These are phyloP conservation scores for Rubus idaeus DNA, from an alignment of 306 rosid genomes.

Conservation along the genomic window DNA sequence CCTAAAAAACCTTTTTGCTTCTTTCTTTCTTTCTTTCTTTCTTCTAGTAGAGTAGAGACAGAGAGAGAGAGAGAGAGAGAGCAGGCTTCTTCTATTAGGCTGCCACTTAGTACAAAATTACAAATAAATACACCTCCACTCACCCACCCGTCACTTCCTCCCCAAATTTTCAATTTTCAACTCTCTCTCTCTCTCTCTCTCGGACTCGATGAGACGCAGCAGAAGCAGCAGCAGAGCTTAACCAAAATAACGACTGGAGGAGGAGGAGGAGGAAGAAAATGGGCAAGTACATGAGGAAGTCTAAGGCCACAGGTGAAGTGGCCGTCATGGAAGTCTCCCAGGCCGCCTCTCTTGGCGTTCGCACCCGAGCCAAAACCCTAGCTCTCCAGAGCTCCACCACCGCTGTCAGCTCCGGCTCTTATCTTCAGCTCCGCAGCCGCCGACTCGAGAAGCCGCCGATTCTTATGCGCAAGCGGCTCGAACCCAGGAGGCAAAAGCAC, in stretches of 20 bases:
- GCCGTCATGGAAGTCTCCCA: slow-evolving; percentile 64
- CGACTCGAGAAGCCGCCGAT: slow-evolving; percentile 59
- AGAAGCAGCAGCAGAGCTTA: slow-evolving; percentile 6
- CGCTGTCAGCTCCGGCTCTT: slow-evolving; percentile 42
- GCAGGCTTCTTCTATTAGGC: neutral
- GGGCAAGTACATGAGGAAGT: slow-evolving; percentile 93
- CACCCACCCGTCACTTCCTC: neutral
- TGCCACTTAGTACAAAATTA: neutral
- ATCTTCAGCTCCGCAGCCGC: slow-evolving; percentile 86
- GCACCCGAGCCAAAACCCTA: slow-evolving; percentile 94
- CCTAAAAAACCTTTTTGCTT: neutral
- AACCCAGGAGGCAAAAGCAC: slow-evolving; percentile 40
- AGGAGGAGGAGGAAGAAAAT: slow-evolving; percentile 25
- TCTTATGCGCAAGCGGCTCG: slow-evolving; percentile 21
- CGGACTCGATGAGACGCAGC: slow-evolving; percentile 18
- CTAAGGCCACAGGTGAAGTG: slow-evolving; percentile 57
- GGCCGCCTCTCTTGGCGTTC: slow-evolving; percentile 61
- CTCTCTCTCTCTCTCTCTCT: slow-evolving; percentile 17
- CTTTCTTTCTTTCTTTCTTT: no score
- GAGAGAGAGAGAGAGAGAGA: neutral
- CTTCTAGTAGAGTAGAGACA: neutral
- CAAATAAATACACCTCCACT: neutral
- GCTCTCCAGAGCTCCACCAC: slow-evolving; percentile 53
- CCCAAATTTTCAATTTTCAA: no score
- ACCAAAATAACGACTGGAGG: neutral